Evolutionary conservation across 805 yeast genomes (phyloP).

Genomic region (Yamadazyma phyllophila): DNA sequence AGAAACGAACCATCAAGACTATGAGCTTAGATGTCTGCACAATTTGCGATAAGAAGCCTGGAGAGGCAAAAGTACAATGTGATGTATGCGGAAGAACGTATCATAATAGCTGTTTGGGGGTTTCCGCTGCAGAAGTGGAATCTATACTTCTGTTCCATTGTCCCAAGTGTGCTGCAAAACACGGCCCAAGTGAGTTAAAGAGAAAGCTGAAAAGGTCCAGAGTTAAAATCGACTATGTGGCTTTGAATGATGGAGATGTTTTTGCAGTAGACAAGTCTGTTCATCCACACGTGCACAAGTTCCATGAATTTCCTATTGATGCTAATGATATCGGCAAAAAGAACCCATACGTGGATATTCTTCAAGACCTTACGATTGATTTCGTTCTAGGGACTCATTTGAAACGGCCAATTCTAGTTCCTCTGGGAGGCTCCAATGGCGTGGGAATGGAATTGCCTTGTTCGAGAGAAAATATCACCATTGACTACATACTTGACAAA

Average conservation of each 20-base stretch:
- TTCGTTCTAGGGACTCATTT: constrained; percentile 34
- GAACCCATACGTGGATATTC: constrained; percentile 22
- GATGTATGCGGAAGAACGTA: constrained; percentile 54
- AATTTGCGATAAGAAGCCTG: neutral
- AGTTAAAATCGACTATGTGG: constrained; percentile 69
- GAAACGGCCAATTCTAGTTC: constrained; percentile 47
- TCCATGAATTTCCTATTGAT: constrained; percentile 29
- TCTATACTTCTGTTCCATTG: constrained; percentile 56
- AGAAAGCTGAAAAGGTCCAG: constrained; percentile 54
- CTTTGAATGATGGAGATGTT: constrained; percentile 70
- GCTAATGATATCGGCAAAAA: constrained; percentile 12
- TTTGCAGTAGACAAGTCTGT: constrained; percentile 44
- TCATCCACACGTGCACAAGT: constrained; percentile 50
- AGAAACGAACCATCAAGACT: neutral
- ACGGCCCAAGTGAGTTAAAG: constrained; percentile 51
- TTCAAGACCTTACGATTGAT: constrained; percentile 32
- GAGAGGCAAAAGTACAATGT: constrained; percentile 54
- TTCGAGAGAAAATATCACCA: constrained; percentile 39
- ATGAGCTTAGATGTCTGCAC: neutral
- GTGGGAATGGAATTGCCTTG: constrained; percentile 57
- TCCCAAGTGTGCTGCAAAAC: constrained; percentile 36
- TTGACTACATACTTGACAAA: constrained; percentile 51
- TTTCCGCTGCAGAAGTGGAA: constrained; percentile 34
- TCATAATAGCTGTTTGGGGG: constrained; percentile 49
- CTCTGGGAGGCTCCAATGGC: constrained; percentile 13